Evolutionary conservation across 805 yeast species (phyloP).

Genomic region (Candida michaelii): DNA sequence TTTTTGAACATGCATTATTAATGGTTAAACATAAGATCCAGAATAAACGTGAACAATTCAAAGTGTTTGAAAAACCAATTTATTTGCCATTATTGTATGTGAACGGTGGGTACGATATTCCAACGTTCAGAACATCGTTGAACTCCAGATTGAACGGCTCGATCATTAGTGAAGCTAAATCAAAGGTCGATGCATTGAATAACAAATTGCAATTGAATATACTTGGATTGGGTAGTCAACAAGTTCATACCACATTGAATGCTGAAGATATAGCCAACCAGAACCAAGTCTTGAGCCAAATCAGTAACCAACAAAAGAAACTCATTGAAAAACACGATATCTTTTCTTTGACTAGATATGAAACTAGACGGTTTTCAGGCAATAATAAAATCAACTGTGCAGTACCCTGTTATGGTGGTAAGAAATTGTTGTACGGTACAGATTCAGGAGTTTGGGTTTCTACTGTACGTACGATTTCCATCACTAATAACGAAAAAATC

Average conservation of each 20-base stretch:
- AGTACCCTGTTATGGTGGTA: slow-evolving; percentile 92
- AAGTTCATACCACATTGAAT: slow-evolving; percentile 52
- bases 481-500: slow-evolving; percentile 47
- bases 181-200: slow-evolving; percentile 20
- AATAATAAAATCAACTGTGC: slow-evolving; percentile 83
- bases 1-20: slow-evolving; percentile 84
- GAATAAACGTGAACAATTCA: slow-evolving; percentile 86
- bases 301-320: slow-evolving; percentile 75
- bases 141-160: slow-evolving; percentile 35
- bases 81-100: slow-evolving; percentile 75
- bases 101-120: slow-evolving; percentile 77
- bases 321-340: slow-evolving; percentile 73
- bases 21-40: slow-evolving; percentile 84
- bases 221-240: slow-evolving; percentile 53
- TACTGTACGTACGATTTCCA: slow-evolving; percentile 58
- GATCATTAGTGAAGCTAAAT: slow-evolving; percentile 35
- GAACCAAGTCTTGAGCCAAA: slow-evolving; percentile 75
- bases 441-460: slow-evolving; percentile 87
- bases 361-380: slow-evolving; percentile 72
- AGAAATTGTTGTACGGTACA: slow-evolving; percentile 86
- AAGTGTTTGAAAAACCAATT: slow-evolving; percentile 87
- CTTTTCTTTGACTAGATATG: slow-evolving; percentile 72
- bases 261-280: slow-evolving; percentile 62
- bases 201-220: slow-evolving; percentile 50
- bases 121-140: slow-evolving; percentile 51